A percentile compares a stretch with the other conserved stretches of the same genome.
Conservation (phyloP, 495 filamentous ascomycete genomes). For the Lasiosphaeria miniovina region DNA sequence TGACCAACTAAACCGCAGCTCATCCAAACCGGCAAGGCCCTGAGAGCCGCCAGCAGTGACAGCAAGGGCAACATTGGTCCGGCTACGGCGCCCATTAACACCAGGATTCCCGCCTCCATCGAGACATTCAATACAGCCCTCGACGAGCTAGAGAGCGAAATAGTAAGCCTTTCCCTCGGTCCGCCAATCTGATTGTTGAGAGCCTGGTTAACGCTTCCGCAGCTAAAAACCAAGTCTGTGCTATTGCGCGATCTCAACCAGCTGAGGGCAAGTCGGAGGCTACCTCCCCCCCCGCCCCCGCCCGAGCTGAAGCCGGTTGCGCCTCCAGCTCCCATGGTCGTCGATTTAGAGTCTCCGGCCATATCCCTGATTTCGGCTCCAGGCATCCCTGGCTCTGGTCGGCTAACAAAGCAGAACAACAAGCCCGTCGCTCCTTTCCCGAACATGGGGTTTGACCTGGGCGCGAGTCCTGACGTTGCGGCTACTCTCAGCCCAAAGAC, state of each 20-base stretch:
- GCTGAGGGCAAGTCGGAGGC: constrained; percentile 27
- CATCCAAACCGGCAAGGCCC: constrained; percentile 49
- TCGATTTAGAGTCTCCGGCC: constrained; percentile 25
- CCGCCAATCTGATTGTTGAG: not conserved
- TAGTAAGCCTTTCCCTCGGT: constrained; percentile 35
- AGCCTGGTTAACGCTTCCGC: constrained; percentile 17
- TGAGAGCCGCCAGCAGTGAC: constrained; percentile 39
- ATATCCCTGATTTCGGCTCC: constrained; percentile 10
- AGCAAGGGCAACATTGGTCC: constrained; percentile 31
- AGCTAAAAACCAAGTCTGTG: constrained; percentile 44
- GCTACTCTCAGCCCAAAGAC: constrained; percentile 21
- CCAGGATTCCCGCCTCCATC: constrained; percentile 37
- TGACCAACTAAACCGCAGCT: constrained; percentile 33
- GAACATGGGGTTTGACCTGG: constrained; percentile 43
- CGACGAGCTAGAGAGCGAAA: constrained; percentile 51
- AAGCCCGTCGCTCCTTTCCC: constrained; percentile 48
- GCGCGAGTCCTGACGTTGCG: constrained; percentile 19
- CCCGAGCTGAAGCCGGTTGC: constrained; percentile 23
- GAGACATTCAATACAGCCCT: constrained; percentile 47
- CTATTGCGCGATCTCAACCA: constrained; percentile 41
- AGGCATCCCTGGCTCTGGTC: not conserved
- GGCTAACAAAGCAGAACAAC: constrained; percentile 26
- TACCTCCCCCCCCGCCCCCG: constrained; percentile 15
- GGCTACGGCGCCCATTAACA: constrained; percentile 28
- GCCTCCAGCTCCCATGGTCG: constrained; percentile 38